Conservation (phyloP, 2,329 filamentous ascomycete genomes). For the Daldinia sp. region DNA sequence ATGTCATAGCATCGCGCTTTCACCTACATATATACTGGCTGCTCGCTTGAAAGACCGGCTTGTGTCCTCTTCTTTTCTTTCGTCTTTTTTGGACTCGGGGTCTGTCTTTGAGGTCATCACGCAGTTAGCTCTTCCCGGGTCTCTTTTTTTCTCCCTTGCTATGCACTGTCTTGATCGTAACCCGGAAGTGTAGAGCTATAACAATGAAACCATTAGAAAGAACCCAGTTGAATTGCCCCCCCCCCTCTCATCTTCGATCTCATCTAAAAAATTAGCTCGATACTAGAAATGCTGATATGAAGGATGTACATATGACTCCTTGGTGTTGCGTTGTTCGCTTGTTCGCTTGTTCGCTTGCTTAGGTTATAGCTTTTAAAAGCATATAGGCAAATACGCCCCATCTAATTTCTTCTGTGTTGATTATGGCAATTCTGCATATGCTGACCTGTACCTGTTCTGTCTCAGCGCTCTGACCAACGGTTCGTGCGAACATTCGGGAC, state of each 20-base stretch:
- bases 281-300: neutral
- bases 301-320: constrained; percentile 1
- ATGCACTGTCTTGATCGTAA: constrained; percentile 27
- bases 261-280: neutral
- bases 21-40: constrained; percentile 27
- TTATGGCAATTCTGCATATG: constrained; percentile 22
- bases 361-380: neutral
- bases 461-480: constrained; percentile 46
- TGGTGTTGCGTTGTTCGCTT: constrained; percentile 4
- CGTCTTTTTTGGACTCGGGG: constrained; percentile 25
- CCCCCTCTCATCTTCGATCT: neutral
- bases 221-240: neutral
- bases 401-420: constrained; percentile 6
- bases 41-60: constrained; percentile 27
- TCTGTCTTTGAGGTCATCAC: constrained; percentile 37
- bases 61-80: constrained; percentile 32
- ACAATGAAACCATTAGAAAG: constrained; percentile 29
- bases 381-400: constrained; percentile 8
- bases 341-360: constrained; percentile 11
- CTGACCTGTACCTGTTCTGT: constrained; percentile 32
- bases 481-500: constrained; percentile 46
- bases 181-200: constrained; percentile 22
- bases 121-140: constrained; percentile 15
- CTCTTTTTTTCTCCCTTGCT: constrained; percentile 26
- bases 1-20: constrained; percentile 16